These are phyloP conservation scores for Pseudogymnoascus sp. DNA, from an alignment of 2,329 filamentous ascomycete genomes.

Conservation along the genomic window DNA sequence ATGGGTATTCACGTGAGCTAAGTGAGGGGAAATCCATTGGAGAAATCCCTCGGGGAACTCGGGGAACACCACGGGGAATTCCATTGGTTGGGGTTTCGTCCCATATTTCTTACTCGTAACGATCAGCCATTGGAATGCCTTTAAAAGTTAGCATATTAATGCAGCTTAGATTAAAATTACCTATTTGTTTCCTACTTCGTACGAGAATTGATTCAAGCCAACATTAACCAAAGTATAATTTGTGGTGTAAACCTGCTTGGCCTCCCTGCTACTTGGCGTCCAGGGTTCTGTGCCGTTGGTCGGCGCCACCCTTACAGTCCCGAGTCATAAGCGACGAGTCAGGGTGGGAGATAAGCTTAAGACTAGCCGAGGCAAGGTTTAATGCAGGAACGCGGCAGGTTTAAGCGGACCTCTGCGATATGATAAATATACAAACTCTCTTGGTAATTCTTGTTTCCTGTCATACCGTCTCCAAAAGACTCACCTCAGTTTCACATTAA, in stretches of 20 bases:
- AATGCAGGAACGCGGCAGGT: neutral
- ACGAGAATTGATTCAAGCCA: neutral
- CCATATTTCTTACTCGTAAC: neutral
- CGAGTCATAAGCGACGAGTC: neutral
- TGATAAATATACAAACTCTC: neutral
- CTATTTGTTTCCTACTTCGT: neutral
- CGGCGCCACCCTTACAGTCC: neutral
- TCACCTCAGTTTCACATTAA: neutral
- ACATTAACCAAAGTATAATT: neutral
- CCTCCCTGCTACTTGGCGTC: neutral
- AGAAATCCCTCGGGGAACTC: neutral
- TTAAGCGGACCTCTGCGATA: neutral
- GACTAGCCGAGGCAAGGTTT: neutral
- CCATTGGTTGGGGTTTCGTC: neutral
- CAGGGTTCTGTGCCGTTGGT: neutral
- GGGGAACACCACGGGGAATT: neutral
- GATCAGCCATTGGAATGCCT: neutral
- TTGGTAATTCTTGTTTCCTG: neutral
- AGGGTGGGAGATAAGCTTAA: neutral
- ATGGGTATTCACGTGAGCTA: neutral
- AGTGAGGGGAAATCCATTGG: neutral
- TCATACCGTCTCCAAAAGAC: neutral
- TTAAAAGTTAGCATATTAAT: neutral
- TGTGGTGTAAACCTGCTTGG: neutral
- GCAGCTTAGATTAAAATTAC: neutral